Conservation (phyloP, 2,329 filamentous ascomycete species). For the Paecilomyces variotii region DNA sequence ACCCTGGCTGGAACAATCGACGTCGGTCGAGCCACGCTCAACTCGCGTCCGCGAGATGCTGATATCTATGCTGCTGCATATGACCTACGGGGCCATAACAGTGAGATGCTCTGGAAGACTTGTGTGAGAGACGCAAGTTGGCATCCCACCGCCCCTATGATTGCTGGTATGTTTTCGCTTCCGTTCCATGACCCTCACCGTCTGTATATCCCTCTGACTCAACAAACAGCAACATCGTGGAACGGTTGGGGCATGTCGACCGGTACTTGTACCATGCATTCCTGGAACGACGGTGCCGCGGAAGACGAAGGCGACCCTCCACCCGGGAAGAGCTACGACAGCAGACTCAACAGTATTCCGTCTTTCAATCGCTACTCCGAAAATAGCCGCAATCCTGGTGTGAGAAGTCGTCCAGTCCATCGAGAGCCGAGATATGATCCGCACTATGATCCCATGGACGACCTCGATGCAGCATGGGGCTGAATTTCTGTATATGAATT, state of each 20-base stretch:
- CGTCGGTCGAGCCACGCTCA: conserved; percentile 61
- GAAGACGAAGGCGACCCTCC: conserved; percentile 55
- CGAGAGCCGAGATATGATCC: not conserved
- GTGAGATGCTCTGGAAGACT: conserved; percentile 60
- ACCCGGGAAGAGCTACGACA: conserved; percentile 55
- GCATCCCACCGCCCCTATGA: conserved; percentile 76
- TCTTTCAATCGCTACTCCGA: conserved; percentile 34
- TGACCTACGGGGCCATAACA: conserved; percentile 41
- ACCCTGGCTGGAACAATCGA: conserved; percentile 72
- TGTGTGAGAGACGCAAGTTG: conserved; percentile 83
- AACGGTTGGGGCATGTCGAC: conserved; percentile 66
- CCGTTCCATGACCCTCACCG: not conserved
- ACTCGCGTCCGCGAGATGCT: conserved; percentile 49
- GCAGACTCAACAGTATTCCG: conserved; percentile 45
- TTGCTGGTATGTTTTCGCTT: conserved; percentile 51
- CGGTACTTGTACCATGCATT: conserved; percentile 71
- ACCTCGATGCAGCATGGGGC: not conserved
- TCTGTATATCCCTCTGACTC: conserved; percentile 8
- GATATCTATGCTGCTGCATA: conserved; percentile 50
- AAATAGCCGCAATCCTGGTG: not conserved
- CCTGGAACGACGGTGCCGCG: conserved; percentile 60
- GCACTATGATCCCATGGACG: not conserved
- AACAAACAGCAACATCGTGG: conserved; percentile 63
- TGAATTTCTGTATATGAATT: not conserved
- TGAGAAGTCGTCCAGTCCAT: not conserved